phyloP scores from a whole-genome alignment of 495 filamentous ascomycete species.

The Penicillium cataractarum region DNA sequence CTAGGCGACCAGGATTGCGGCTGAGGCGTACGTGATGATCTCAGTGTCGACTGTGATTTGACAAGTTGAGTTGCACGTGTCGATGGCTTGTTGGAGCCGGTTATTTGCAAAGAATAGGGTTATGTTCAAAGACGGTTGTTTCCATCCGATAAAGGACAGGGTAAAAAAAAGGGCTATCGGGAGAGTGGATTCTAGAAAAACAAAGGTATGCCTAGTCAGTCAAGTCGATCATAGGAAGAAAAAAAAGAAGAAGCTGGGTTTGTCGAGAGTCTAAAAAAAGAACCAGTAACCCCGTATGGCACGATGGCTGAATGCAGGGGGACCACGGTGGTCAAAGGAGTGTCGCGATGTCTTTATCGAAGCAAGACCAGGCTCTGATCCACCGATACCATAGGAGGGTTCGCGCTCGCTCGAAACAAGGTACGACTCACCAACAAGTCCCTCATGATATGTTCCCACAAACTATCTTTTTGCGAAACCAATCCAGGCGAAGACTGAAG shows the following conservation, averaged over 20 bases:
- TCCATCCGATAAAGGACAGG: conserved; percentile 3
- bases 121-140: conserved; percentile 9
- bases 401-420: conserved; percentile 3
- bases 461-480: background rate
- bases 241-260: background rate
- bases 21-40: conserved; percentile 20
- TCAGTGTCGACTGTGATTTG: conserved; percentile 13
- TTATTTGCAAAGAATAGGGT: background rate
- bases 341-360: conserved; percentile 23
- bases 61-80: conserved; percentile 5
- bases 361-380: conserved; percentile 19
- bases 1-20: conserved; percentile 15
- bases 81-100: conserved; percentile 3
- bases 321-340: conserved; percentile 17
- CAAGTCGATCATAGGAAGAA: conserved; percentile 11
- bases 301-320: conserved; percentile 33
- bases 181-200: conserved; percentile 21
- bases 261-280: conserved; percentile 26
- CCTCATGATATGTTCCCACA: conserved; percentile 23
- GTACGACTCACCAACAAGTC: conserved; percentile 17
- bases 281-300: conserved; percentile 27
- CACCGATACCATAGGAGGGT: conserved; percentile 21
- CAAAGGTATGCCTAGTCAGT: conserved; percentile 21
- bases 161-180: conserved; percentile 13
- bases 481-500: background rate